Conservation (phyloP, 2,329 filamentous ascomycete species). For the Penicillium sp. region DNA sequence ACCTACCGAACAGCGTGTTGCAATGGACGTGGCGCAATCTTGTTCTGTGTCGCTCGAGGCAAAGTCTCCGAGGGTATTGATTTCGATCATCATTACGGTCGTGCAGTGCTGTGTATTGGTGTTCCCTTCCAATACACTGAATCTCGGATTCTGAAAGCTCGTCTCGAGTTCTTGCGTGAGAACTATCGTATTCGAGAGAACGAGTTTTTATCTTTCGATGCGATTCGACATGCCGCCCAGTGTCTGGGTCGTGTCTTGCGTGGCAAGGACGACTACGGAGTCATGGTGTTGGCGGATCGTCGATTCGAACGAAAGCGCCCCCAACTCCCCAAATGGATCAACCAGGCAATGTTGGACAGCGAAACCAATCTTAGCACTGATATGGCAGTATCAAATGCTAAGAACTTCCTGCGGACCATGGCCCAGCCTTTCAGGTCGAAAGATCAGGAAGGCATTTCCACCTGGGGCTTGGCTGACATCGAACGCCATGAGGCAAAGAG, state of each 20-base stretch:
- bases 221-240: slow-evolving; percentile 98
- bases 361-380: slow-evolving; percentile 92
- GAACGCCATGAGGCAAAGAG: slow-evolving; percentile 67
- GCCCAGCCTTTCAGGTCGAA: slow-evolving; percentile 80
- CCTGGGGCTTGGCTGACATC: slow-evolving; percentile 81
- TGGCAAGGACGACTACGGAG: slow-evolving; percentile 98
- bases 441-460: slow-evolving; percentile 89
- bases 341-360: slow-evolving; percentile 77
- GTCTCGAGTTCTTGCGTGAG: slow-evolving; percentile 92
- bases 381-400: slow-evolving; percentile 86
- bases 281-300: slow-evolving; percentile 96
- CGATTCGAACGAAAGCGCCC: slow-evolving; percentile 87
- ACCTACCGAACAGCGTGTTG: slow-evolving; percentile 97
- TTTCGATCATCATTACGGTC: slow-evolving; percentile 97
- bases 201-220: slow-evolving; percentile 97
- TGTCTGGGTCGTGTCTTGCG: slow-evolving; percentile 91
- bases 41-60: slow-evolving; percentile 92
- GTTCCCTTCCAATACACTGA: slow-evolving; percentile 99
- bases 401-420: slow-evolving; percentile 88
- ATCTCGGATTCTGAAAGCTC: slow-evolving; percentile 91
- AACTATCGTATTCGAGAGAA: slow-evolving; percentile 96
- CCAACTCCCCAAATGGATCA: slow-evolving; percentile 97
- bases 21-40: slow-evolving; percentile 88
- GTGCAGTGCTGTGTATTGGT: slow-evolving; percentile 92
- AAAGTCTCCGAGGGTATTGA: slow-evolving; percentile 98